A percentile compares a stretch with the other conserved stretches of the same genome.
These are phyloP conservation scores for Senna siamea DNA, from an alignment of 306 rosid species.

Conservation along the genomic window DNA sequence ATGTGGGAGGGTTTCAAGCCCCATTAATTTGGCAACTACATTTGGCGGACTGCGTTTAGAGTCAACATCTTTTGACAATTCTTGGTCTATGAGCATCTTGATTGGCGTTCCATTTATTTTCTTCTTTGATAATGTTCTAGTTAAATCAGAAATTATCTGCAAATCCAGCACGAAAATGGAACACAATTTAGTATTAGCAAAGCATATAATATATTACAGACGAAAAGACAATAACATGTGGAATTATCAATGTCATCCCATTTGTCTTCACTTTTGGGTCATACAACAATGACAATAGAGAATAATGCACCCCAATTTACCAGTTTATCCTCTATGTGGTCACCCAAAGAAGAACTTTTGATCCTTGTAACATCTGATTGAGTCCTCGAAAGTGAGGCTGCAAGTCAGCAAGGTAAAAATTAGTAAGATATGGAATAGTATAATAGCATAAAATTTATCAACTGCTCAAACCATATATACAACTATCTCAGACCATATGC, in stretches of 20 bases:
- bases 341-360: conserved; percentile 37
- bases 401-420: conserved; percentile 36
- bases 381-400: conserved; percentile 70
- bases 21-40: conserved; percentile 94
- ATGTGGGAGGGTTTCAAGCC: conserved; percentile 75
- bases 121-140: conserved; percentile 50
- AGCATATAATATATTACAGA: not conserved
- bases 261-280: not conserved
- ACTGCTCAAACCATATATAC: conserved; percentile 33
- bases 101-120: conserved; percentile 62
- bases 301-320: conserved; percentile 44
- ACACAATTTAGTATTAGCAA: conserved; percentile 5
- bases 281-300: not conserved
- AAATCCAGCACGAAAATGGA: conserved; percentile 32
- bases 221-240: conserved; percentile 2
- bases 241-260: conserved; percentile 1
- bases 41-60: conserved; percentile 68
- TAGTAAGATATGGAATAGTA: conserved; percentile 34
- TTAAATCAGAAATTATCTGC: conserved; percentile 45
- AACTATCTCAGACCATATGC: conserved; percentile 26
- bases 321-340: conserved; percentile 69
- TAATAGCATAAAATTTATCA: conserved; percentile 13
- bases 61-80: conserved; percentile 75
- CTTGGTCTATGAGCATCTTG: conserved; percentile 80
- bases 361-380: conserved; percentile 49